Evolutionary conservation across 306 rosid genomes (phyloP).

Genomic region (Purshia tridentata): DNA sequence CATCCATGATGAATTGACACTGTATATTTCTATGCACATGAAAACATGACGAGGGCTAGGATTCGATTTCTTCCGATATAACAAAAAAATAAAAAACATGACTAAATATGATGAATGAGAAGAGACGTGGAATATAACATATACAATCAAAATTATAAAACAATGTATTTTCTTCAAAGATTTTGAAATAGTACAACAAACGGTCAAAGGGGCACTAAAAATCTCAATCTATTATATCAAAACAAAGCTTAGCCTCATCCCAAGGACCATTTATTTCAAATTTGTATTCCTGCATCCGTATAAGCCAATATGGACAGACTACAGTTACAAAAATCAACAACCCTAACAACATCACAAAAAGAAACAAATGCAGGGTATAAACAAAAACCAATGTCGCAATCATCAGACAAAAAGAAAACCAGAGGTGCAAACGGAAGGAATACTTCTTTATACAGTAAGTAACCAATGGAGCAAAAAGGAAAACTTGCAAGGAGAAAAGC

Average conservation of each 20-base stretch:
- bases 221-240: conserved; percentile 74
- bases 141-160: not conserved
- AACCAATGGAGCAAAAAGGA: conserved; percentile 88
- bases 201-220: not conserved
- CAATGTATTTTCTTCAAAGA: not conserved
- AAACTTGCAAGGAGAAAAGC: conserved; percentile 84
- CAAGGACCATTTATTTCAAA: conserved; percentile 95
- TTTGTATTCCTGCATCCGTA: conserved; percentile 79
- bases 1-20: not conserved
- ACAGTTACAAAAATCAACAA: conserved; percentile 70
- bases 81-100: not conserved
- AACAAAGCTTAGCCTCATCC: conserved; percentile 98
- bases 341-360: conserved; percentile 59
- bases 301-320: conserved; percentile 90
- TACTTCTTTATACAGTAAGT: conserved; percentile 72
- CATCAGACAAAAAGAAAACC: conserved; percentile 67
- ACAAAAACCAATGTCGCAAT: conserved; percentile 55
- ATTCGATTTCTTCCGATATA: too few species aligned
- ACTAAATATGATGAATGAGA: not conserved
- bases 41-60: too few species aligned
- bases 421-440: conserved; percentile 63
- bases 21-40: not conserved
- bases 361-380: conserved; percentile 51
- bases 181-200: not conserved
- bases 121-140: not conserved